Conservation (phyloP, 139 green algal species). For the Tetraselmis striata region DNA sequence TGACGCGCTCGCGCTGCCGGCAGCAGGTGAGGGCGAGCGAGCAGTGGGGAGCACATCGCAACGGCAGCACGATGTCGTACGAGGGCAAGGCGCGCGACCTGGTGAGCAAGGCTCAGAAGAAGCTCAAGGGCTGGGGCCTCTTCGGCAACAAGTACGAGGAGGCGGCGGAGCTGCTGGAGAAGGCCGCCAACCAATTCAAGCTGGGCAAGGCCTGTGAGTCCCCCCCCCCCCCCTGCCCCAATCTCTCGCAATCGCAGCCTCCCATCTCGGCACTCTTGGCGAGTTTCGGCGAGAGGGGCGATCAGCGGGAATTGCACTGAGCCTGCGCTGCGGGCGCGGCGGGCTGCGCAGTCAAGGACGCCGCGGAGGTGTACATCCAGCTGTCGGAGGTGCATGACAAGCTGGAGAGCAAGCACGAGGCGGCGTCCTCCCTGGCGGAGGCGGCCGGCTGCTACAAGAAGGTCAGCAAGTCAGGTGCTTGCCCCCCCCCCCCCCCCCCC, state of each 20-base stretch:
- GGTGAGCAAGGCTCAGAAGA: conserved; percentile 75
- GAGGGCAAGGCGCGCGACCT: conserved; percentile 33
- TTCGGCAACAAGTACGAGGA: conserved; percentile 93
- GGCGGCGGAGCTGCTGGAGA: conserved; percentile 85
- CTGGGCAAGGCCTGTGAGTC: conserved; percentile 74
- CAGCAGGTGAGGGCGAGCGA: too few species aligned
- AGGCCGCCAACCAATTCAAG: conserved; percentile 92
- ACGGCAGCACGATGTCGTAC: neutral
- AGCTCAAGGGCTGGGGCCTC: conserved; percentile 71
- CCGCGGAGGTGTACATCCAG: conserved; percentile 65
- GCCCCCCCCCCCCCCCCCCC: neutral
- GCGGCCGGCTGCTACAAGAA: conserved; percentile 80
- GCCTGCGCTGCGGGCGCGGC: too few species aligned
- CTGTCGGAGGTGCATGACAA: conserved; percentile 77
- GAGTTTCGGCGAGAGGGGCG: too few species aligned
- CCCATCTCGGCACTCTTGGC: too few species aligned
- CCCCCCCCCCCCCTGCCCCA: neutral
- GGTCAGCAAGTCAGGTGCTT: conserved; percentile 32
- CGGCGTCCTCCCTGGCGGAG: conserved; percentile 75
- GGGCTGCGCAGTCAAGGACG: conserved; percentile 34
- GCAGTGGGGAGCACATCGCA: too few species aligned
- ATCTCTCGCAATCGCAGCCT: neutral
- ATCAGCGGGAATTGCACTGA: too few species aligned
- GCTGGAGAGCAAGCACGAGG: conserved; percentile 84
- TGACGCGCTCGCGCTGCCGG: too few species aligned